phyloP scores from a whole-genome alignment of 306 rosid genomes.

The Adenanthera pavonina region DNA sequence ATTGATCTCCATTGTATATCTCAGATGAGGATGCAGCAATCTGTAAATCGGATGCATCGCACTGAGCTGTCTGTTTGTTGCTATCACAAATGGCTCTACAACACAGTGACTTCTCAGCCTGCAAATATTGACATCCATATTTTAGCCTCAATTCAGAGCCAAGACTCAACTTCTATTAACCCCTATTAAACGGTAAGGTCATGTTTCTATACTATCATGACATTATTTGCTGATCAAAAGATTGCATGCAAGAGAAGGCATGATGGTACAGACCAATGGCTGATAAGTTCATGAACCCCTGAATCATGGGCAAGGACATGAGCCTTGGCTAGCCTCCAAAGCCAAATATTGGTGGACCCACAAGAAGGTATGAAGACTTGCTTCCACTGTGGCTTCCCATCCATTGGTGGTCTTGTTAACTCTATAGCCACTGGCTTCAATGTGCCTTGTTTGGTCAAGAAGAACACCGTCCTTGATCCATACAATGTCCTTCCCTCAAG shows the following conservation, averaged over 20 bases:
- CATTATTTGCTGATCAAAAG: not conserved
- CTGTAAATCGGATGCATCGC: slow-evolving; percentile 54
- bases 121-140: slow-evolving; percentile 2
- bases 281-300: slow-evolving; percentile 54
- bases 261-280: slow-evolving; percentile 44
- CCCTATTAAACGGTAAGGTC: not conserved
- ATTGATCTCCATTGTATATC: slow-evolving; percentile 53
- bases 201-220: not conserved
- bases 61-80: slow-evolving; percentile 57
- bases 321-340: slow-evolving; percentile 58
- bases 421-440: slow-evolving; percentile 62
- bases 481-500: slow-evolving; percentile 48
- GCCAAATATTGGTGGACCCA: slow-evolving; percentile 51
- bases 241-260: not conserved
- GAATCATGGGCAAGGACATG: slow-evolving; percentile 59
- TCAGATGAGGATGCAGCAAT: slow-evolving; percentile 56
- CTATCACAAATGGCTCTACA: slow-evolving; percentile 52
- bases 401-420: slow-evolving; percentile 45
- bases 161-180: not conserved
- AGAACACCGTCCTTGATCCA: slow-evolving; percentile 56
- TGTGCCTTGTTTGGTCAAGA: slow-evolving; percentile 52
- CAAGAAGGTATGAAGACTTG: slow-evolving; percentile 47
- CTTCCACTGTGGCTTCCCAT: slow-evolving; percentile 55
- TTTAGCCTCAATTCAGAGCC: not conserved
- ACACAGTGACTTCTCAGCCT: slow-evolving; percentile 57